Conservation (phyloP, 306 rosid species). For the Begonia peltatifolia region DNA sequence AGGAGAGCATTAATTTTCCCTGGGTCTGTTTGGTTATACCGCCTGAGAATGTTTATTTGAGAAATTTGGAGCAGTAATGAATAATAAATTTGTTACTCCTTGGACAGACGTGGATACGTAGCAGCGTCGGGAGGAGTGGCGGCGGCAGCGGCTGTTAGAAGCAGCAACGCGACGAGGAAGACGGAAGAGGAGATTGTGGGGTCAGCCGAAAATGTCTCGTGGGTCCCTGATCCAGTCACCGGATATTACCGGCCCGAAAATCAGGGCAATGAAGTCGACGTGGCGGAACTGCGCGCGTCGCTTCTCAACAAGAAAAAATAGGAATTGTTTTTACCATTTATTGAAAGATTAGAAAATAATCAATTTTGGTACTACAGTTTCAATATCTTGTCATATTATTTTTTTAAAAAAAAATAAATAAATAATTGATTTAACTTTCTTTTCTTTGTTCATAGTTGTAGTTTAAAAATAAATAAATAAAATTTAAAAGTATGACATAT, state of each 20-base stretch:
- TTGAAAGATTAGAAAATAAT: too few relatives aligned
- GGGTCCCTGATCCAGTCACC: constrained; percentile 84
- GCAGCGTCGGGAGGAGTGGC: constrained; percentile 21
- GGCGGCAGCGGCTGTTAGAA: constrained; percentile 2
- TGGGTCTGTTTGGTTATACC: not conserved
- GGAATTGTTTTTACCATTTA: not conserved
- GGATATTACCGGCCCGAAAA: constrained; percentile 72
- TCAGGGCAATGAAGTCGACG: constrained; percentile 33
- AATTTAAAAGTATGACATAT: too few relatives aligned
- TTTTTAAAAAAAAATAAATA: too few relatives aligned
- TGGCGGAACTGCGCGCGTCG: constrained; percentile 52
- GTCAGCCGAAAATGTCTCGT: constrained; percentile 32
- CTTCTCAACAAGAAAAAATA: constrained; percentile 25
- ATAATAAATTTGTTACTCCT: too few relatives aligned
- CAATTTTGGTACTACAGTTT: too few relatives aligned
- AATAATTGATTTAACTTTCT: too few relatives aligned
- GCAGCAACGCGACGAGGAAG: constrained; percentile 15
- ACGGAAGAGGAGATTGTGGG: constrained; percentile 21
- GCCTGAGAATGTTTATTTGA: too few relatives aligned
- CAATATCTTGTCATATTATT: too few relatives aligned
- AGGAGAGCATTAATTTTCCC: not conserved
- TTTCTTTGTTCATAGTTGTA: too few relatives aligned
- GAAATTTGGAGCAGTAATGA: too few relatives aligned
- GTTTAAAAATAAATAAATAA: too few relatives aligned
- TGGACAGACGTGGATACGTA: constrained; percentile 54